Base-by-base conservation (phyloP, 2,329 filamentous ascomycete genomes). In the Zymoseptoria ardabiliae region DNA sequence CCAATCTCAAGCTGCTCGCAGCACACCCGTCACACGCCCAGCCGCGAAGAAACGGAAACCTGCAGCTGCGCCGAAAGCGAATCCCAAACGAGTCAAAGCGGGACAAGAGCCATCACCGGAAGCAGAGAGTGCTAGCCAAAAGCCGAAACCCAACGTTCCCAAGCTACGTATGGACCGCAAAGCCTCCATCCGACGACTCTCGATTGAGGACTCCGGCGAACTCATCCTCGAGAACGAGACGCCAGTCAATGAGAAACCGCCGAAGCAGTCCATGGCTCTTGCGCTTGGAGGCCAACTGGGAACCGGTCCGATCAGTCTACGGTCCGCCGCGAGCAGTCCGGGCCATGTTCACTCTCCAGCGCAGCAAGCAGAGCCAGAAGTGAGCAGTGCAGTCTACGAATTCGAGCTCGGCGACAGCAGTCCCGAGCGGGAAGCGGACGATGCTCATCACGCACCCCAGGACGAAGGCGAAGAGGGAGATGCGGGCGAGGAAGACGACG, bases 231-330 rank as follows among this genome's bases (percentile, higher is more conserved):
- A 74, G 55, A 68, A 70, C 48, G 68, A 70, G 23, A 67, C 63
- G 11, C 62, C 61, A 2, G 68, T 54, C 62, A 70, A 58, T 57
- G 64, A 66, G 53, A 67, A 66, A 57, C 68, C 63, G 19, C 59
- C 58, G 2, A 65, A 59, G 28, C 59, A 54, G 30, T 66, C 64
- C 9, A 69, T 69, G 68, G 66, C 65, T 2, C 68, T 71, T 21
- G 70, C 69, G 8, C 57, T 72, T 2, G 63, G 63, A 23, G 69
- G 70, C 2, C 66, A 68, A 23, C 63, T 75, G 1, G 71, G 70
- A 21, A 68, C 69, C 23, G 76, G 76, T 2, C 77, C 77, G 2
- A 77, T 78, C 51, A 75, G 72, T 17, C 69, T 79, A 45, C 74
- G 73, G 17, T 76, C 74, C 60, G 77, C 76, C 0, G 75, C 76